These are phyloP conservation scores for Porogramme epimiltina DNA, from an alignment of 1,284 basidiomycete genomes.

Conservation along the genomic window DNA sequence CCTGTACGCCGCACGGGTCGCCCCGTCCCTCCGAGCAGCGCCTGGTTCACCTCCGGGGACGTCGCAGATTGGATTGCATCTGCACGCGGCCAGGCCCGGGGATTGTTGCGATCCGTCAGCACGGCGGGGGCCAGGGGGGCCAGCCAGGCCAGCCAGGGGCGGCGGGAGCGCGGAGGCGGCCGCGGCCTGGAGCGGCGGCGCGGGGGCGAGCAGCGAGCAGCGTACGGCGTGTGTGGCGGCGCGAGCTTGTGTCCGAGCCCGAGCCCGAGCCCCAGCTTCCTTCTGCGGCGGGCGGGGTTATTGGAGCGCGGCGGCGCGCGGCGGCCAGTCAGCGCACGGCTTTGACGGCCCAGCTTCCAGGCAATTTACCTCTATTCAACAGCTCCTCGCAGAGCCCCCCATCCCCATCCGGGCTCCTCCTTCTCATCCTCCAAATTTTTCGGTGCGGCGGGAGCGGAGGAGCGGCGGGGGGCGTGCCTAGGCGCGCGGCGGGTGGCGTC, in stretches of 20 bases:
- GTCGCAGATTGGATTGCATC: constrained; percentile 13
- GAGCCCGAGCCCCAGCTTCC: constrained; percentile 11
- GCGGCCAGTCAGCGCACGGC: constrained; percentile 1
- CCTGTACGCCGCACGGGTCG: not conserved
- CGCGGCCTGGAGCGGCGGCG: too few relatives aligned
- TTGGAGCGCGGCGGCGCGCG: too few relatives aligned
- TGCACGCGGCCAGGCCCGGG: constrained; percentile 14
- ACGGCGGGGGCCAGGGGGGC: constrained; percentile 2
- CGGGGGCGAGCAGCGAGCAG: too few relatives aligned
- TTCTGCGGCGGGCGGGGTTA: constrained; percentile 10
- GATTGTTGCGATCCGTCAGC: constrained; percentile 23
- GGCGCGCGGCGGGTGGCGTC: too few relatives aligned
- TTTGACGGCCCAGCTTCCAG: constrained; percentile 6
- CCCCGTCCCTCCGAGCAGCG: too few relatives aligned
- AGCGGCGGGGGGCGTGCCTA: too few relatives aligned
- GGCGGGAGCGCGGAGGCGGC: too few relatives aligned
- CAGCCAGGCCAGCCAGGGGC: too few relatives aligned
- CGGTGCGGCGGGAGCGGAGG: too few relatives aligned
- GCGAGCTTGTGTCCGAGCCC: not conserved
- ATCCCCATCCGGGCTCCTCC: too few relatives aligned
- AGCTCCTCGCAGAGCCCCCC: not conserved
- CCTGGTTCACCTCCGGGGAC: constrained; percentile 7
- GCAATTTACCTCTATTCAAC: constrained; percentile 9
- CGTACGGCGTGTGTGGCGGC: too few relatives aligned
- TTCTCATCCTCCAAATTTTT: too few relatives aligned